Evolutionary conservation across 306 rosid genomes (phyloP), one percentile per base, ranked within the genome.

Genomic region (Casuarina cunninghamiana): DNA sequence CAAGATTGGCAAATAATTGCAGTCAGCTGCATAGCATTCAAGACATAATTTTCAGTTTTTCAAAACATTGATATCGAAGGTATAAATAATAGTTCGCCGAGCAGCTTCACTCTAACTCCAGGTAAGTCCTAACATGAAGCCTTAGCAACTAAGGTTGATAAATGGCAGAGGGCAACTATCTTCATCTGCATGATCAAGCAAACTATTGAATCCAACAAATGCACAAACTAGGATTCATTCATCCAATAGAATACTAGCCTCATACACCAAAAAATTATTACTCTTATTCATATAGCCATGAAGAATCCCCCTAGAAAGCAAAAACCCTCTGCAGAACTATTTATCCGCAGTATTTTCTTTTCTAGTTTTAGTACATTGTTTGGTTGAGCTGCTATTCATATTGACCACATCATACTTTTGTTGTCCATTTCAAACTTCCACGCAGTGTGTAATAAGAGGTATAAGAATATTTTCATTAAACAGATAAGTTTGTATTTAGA

Each of bases 21-120:
- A 17, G 3, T 73, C 46, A 82, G 78, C 75, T 46, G 65, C 71
- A 16, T 26, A 2, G 38, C 49, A 67, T 74, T 65, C 70, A 48
- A 51, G 69, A 51, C 15, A 60, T 45, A 32, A 26, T 26, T 58
- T 5, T 58, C 65, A 58, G 4, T 58, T 58, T 58, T 26, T 58
- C 39, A 11, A 26, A 10, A 51, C 55, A 13, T 11, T 51, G 53
- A 50, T 16, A 51, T 51, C 15, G 13, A 51, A 51, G 57, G 57
- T 6, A 3, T 51, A 51, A 12, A 16, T 51, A 58, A 58, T 38
- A 21, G 12, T 58, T 11, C 9, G 43, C 69, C 43, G 13, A 38
- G 9, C 44, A 12, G 44, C 44, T 62, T 62, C 8, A 19, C 32
- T 13, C 44, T 5, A 37, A 32, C 3, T 15, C 69, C 69, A 12